Evolutionary conservation across 2,329 filamentous ascomycete genomes (phyloP).

Genomic region (Fusarium sp.): DNA sequence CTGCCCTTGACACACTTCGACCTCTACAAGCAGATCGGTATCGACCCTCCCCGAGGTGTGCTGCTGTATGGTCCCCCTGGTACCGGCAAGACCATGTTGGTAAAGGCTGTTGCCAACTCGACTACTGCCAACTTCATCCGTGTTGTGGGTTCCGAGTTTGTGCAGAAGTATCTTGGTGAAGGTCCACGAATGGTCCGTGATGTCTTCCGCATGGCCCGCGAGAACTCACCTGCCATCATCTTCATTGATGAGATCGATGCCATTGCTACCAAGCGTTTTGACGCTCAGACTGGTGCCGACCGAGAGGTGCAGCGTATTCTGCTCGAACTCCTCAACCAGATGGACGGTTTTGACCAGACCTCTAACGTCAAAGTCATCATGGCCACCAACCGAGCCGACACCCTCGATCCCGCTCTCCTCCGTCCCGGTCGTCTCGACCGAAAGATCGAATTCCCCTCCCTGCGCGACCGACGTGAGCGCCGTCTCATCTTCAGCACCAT

Average conservation of each 20-base stretch:
- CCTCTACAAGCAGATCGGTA: conserved; percentile 98
- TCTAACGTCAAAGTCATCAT: conserved; percentile 99
- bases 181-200: conserved; percentile 99
- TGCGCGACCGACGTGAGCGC: conserved; percentile 93
- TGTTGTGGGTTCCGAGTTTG: conserved; percentile 97
- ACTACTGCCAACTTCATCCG: conserved; percentile 99
- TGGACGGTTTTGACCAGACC: conserved; percentile 99
- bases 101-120: conserved; percentile 98
- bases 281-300: conserved; percentile 97
- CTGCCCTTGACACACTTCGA: conserved; percentile 97
- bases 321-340: conserved; percentile 97
- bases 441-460: conserved; percentile 98
- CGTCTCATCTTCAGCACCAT: conserved; percentile 98
- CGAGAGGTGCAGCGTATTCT: conserved; percentile 98
- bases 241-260: conserved; percentile 99
- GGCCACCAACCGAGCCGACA: conserved; percentile 98
- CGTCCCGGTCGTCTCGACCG: conserved; percentile 95
- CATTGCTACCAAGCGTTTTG: conserved; percentile 98
- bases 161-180: conserved; percentile 98
- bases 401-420: conserved; percentile 92
- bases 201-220: conserved; percentile 98
- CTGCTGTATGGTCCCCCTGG: conserved; percentile 96
- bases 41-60: conserved; percentile 96
- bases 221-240: conserved; percentile 98
- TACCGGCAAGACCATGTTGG: conserved; percentile 96